Base-by-base conservation (phyloP, 495 filamentous ascomycete genomes). In the Penicillium riverlandense region DNA sequence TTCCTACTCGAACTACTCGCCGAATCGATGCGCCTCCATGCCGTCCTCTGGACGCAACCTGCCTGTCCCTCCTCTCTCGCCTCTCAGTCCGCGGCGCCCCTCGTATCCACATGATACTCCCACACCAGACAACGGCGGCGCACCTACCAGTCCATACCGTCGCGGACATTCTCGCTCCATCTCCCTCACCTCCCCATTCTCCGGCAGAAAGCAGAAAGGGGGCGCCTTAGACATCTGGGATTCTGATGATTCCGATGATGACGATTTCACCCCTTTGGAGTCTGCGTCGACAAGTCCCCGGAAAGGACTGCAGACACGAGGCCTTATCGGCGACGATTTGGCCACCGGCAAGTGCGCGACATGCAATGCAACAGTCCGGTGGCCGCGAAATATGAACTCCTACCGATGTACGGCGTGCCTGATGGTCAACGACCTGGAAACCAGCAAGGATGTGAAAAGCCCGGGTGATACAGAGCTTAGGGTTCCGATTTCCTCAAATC, bases 321-420 rank as follows among this genome's bases (percentile, higher is more conserved):
- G 52, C 31, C 47, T 49, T 22, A 36, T 53, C 10, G 65, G 61
- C 12, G 62, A 61, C 44, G 69, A 76, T 11, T 48, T 72, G 50
- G 72, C 68, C n/a, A 82, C 83, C 28, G 87, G 87, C 11, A 84
- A 77, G 53, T 95, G 88, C 55, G 82, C 83, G 70, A 88, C 86
- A 9, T 95, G 90, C 59, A 85, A 83, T 58, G 85, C 83, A 38
- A 78, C 79, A 34, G 80, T 95, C 38, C 80, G 82, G 38, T 95
- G 89, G 86, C 89, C 90, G n/a, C 77, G 74, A 46, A 73, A 83
- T 44, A 58, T 91, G 50, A 75, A 76, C 22, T 72, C 83, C 35
- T 96, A 90, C 65, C 76, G 88, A 52, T 96, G 90, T 63, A 85
- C 86, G 29, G 79, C 85, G 38, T 96, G 90, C 62, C 67, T 88